Evolutionary conservation across 164 flowering plant species (phyloP).

Genomic region (Stephania cephalantha): DNA sequence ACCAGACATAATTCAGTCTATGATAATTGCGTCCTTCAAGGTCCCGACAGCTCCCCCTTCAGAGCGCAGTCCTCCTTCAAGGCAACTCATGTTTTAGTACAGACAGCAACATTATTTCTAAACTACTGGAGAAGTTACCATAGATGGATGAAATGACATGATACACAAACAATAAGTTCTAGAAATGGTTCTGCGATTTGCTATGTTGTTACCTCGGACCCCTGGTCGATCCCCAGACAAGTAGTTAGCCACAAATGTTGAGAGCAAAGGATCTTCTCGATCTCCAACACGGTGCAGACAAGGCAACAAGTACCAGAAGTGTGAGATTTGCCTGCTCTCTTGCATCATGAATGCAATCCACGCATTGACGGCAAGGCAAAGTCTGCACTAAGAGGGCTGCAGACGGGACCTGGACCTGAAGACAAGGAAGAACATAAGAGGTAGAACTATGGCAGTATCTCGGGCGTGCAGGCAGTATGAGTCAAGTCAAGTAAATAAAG

Average conservation of each 20-base stretch:
- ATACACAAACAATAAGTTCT: background rate
- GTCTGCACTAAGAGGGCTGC: too few relatives aligned
- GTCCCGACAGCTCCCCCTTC: background rate
- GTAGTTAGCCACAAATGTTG: background rate
- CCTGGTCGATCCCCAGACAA: background rate
- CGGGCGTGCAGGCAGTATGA: background rate
- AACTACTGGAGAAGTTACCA: background rate
- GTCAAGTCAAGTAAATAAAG: background rate
- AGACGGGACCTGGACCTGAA: background rate
- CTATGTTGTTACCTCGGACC: background rate
- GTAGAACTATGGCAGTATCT: background rate
- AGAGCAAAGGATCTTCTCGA: background rate
- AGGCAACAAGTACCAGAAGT: background rate
- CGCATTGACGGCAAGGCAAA: background rate
- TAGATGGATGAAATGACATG: background rate
- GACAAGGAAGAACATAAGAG: background rate
- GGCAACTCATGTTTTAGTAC: background rate
- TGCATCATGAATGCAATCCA: background rate
- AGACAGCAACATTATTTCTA: background rate
- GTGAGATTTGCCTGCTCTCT: background rate
- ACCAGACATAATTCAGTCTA: background rate
- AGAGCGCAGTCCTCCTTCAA: conserved; percentile 2
- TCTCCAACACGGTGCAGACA: background rate
- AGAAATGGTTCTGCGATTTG: background rate
- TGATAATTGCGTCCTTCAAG: background rate